Conservation (phyloP, 2,329 filamentous ascomycete species). For the Teratosphaeria gauchensis region DNA sequence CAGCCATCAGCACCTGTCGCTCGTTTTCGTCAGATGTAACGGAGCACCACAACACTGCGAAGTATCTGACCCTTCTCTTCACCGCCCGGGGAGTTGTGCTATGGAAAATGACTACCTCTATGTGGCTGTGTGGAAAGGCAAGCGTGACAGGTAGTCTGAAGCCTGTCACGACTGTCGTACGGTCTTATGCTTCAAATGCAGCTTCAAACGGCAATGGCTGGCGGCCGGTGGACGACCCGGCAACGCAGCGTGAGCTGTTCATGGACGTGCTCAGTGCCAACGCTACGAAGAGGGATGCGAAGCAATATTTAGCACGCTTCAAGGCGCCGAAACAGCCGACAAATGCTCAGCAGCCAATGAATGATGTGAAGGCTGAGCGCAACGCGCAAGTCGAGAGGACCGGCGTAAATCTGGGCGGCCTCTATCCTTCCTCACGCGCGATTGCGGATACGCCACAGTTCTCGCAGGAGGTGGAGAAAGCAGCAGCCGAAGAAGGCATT, state of each 20-base stretch:
- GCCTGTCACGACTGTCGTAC: background rate
- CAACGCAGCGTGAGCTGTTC: constrained; percentile 56
- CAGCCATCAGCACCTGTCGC: background rate
- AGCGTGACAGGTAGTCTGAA: constrained; percentile 20
- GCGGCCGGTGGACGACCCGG: constrained; percentile 1
- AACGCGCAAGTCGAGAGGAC: constrained; percentile 28
- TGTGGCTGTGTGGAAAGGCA: constrained; percentile 27
- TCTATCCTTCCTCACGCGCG: constrained; percentile 50
- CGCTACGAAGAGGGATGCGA: constrained; percentile 85
- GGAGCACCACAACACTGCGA: background rate
- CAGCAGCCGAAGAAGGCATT: constrained; percentile 35
- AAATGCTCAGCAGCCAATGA: constrained; percentile 25
- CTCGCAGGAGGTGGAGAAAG: constrained; percentile 28
- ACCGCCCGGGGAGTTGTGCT: constrained; percentile 1
- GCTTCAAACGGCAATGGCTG: background rate
- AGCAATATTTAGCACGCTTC: constrained; percentile 83
- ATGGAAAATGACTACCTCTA: constrained; percentile 30
- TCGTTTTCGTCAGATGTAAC: background rate
- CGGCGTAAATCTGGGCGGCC: constrained; percentile 51
- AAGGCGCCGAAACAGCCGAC: constrained; percentile 35
- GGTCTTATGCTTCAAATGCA: constrained; percentile 2
- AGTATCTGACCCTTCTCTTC: background rate
- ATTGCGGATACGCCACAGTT: constrained; percentile 53
- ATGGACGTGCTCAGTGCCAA: constrained; percentile 79
- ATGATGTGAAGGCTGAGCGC: constrained; percentile 10